Evolutionary conservation across 148 eudicot genomes (phyloP).

Genomic region (Rhododendron vialii): DNA sequence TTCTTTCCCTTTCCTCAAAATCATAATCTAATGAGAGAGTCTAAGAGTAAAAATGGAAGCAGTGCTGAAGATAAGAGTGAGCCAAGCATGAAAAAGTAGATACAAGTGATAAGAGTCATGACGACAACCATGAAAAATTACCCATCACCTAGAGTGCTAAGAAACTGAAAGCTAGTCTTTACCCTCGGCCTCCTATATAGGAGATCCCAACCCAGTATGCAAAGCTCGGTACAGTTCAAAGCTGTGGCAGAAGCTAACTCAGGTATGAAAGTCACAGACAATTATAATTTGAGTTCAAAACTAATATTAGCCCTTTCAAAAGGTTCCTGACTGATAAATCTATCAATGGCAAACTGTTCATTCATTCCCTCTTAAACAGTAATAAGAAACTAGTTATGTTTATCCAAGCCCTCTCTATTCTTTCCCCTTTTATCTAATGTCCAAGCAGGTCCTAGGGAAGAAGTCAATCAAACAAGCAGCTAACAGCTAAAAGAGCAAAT

Average conservation of each 20-base stretch:
- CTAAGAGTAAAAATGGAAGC: background rate
- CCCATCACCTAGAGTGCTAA: background rate
- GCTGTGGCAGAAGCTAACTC: background rate
- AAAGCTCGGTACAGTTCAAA: background rate
- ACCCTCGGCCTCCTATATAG: background rate
- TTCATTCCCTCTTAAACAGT: background rate
- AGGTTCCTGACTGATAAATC: background rate
- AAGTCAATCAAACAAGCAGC: background rate
- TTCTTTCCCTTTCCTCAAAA: background rate
- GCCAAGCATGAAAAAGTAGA: background rate
- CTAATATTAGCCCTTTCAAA: background rate
- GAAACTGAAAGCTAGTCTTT: background rate
- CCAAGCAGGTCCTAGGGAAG: background rate
- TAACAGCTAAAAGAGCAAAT: background rate
- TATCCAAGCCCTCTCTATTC: background rate
- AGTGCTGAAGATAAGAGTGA: background rate
- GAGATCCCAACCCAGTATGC: background rate
- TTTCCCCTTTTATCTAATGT: background rate
- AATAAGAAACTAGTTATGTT: background rate
- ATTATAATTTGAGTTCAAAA: background rate
- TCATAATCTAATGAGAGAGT: background rate
- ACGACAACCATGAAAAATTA: background rate
- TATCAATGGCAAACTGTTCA: background rate
- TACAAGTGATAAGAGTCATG: background rate
- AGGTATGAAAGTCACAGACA: background rate